phyloP scores from a whole-genome alignment of 257 asterid species.

The Nicotiana noctiflora region DNA sequence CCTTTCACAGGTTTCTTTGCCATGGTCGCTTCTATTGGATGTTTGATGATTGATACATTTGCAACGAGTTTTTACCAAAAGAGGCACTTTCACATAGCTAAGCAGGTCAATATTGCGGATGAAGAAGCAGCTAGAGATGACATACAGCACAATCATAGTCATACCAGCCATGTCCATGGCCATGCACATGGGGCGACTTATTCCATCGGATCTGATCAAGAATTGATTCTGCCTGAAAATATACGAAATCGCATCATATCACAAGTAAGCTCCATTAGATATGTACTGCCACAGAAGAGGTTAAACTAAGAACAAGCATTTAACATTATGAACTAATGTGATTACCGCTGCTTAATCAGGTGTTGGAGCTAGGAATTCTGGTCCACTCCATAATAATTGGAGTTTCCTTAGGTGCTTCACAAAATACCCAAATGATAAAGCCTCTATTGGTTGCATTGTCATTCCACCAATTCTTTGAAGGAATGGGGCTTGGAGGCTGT shows the following conservation, averaged over 20 bases:
- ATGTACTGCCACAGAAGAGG: background rate
- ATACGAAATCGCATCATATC: conserved; percentile 55
- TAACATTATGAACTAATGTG: background rate
- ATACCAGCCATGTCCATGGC: conserved; percentile 18
- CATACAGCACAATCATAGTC: conserved; percentile 24
- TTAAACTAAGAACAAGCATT: background rate
- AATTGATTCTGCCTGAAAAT: conserved; percentile 21
- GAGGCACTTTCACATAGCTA: conserved; percentile 30
- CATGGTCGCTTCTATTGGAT: conserved; percentile 47
- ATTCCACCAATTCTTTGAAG: conserved; percentile 61
- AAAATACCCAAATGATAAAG: conserved; percentile 35
- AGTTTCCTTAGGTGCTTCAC: conserved; percentile 48
- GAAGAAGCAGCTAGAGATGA: conserved; percentile 20
- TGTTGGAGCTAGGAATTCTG: conserved; percentile 57
- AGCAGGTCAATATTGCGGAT: conserved; percentile 22
- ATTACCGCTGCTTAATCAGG: conserved; percentile 19
- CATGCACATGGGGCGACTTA: conserved; percentile 36
- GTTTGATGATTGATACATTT: conserved; percentile 41
- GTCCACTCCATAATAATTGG: conserved; percentile 64
- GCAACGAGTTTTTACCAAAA: conserved; percentile 43
- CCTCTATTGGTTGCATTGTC: conserved; percentile 53
- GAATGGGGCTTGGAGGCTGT: conserved; percentile 74
- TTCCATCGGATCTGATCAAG: conserved; percentile 8
- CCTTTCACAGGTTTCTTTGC: conserved; percentile 49
- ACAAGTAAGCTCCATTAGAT: conserved; percentile 22